A percentile compares a stretch with the other conserved stretches of the same genome.
phyloP scores from a whole-genome alignment of 2,329 filamentous ascomycete species.

The Rhynchosporium agropyri region DNA sequence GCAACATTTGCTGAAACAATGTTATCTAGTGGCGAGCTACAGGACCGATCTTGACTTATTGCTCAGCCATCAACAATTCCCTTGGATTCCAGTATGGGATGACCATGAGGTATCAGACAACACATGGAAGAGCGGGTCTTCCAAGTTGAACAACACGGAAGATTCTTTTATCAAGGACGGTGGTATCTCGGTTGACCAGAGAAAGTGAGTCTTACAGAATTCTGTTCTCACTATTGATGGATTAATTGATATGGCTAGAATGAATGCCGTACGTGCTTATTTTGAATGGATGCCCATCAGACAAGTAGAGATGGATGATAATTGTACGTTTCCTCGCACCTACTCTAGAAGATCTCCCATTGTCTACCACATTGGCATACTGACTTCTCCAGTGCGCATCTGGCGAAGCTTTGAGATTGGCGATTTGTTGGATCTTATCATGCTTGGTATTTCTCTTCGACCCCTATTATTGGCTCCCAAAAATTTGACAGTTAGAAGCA shows the following conservation, averaged over 20 bases:
- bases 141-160: slow-evolving; percentile 66
- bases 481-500: background rate
- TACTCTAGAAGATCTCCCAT: slow-evolving; percentile 24
- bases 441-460: slow-evolving; percentile 57
- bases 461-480: background rate
- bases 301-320: slow-evolving; percentile 69
- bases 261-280: slow-evolving; percentile 72
- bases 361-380: slow-evolving; percentile 23
- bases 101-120: slow-evolving; percentile 67
- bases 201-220: slow-evolving; percentile 50
- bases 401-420: slow-evolving; percentile 70
- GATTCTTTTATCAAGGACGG: slow-evolving; percentile 62
- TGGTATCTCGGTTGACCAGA: slow-evolving; percentile 66
- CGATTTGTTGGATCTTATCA: slow-evolving; percentile 65
- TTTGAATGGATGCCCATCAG: slow-evolving; percentile 60
- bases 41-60: slow-evolving; percentile 63
- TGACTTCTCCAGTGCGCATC: slow-evolving; percentile 52
- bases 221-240: background rate
- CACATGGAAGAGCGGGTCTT: slow-evolving; percentile 63
- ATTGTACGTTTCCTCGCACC: slow-evolving; percentile 36
- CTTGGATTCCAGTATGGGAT: slow-evolving; percentile 68
- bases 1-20: background rate
- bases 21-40: slow-evolving; percentile 52
- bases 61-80: slow-evolving; percentile 56
- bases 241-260: slow-evolving; percentile 35